Evolutionary conservation across 2,329 filamentous ascomycete genomes (phyloP), one percentile per base, ranked within the genome.

Genomic region (Pestalotiopsis sp.): DNA sequence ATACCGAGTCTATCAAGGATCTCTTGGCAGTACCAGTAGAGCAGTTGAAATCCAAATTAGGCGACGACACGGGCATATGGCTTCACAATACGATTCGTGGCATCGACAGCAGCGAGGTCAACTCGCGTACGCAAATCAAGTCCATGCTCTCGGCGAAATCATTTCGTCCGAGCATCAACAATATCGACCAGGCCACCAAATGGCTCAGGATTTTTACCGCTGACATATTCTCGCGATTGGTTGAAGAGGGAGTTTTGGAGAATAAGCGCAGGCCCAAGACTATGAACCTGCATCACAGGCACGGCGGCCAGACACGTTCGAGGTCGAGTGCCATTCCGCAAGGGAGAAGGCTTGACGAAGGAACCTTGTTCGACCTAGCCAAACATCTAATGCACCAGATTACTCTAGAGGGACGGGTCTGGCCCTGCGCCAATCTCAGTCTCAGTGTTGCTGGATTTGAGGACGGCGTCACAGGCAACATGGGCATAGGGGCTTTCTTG

Each of bases 111-210:
- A 96, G 92, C 73, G 94, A 98, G 78, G 94, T 99, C 71, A 98
- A 94, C 75, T 88, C 94, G 35, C 86, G 95, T 64, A 97, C 94
- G 1, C 93, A 96, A 75, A 97, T 98, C 82, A 98, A 98, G 78
- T 96, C 92, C 17, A 98, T 99, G 94, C 84, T 98, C 14, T 98
- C 94, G 1, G 94, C 96, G 22, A 99, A 99, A 77, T 97, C 94
- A 0, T 99, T 99, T 75, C 87, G 93, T 30, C 96, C 96, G 0
- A 89, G 86, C 67, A 95, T 98, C 76, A 92, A 89, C 72, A 91
- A 85, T 2, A 82, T 88, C 20, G 93, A 96, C 24, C 93, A 97
- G 77, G 95, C 91, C 1, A 83, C 88, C 26, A 90, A 90, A 69
- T 99, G 96, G 96, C 83, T 99, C 52, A 87, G 91, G 11, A 98